phyloP scores from a whole-genome alignment of 2,329 filamentous ascomycete genomes.

The Pestalotiopsis sp. region DNA sequence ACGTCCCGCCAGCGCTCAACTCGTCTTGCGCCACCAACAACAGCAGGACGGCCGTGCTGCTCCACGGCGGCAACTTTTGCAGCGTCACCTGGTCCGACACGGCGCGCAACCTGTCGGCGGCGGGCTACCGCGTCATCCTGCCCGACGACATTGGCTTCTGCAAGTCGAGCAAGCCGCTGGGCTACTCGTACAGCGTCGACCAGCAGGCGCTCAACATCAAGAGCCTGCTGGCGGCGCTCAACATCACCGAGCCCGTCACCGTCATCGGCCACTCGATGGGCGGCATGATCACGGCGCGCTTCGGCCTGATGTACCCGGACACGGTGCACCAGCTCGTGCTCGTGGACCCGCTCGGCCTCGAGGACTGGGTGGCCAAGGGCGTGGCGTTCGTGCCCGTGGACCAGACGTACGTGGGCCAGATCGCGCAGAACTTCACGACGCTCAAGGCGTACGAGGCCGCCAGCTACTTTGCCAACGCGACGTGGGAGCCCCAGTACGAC shows the following conservation, averaged over 20 bases:
- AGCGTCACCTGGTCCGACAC: constrained; percentile 53
- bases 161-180: constrained; percentile 53
- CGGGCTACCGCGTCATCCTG: constrained; percentile 53
- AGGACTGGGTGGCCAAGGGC: constrained; percentile 53
- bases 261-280: constrained; percentile 58
- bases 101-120: constrained; percentile 39
- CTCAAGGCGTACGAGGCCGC: constrained; percentile 48
- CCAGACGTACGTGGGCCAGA: constrained; percentile 37
- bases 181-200: constrained; percentile 54
- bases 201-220: constrained; percentile 54
- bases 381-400: constrained; percentile 49
- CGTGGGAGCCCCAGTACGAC: constrained; percentile 52
- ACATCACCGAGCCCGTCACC: constrained; percentile 40
- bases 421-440: constrained; percentile 41
- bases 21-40: constrained; percentile 36
- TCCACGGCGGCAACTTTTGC: constrained; percentile 61
- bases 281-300: constrained; percentile 55
- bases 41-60: constrained; percentile 45
- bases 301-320: constrained; percentile 50
- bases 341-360: constrained; percentile 54
- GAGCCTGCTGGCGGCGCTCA: constrained; percentile 45
- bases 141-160: constrained; percentile 60
- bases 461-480: constrained; percentile 46
- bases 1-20: constrained; percentile 32
- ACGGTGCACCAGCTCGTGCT: constrained; percentile 45